Evolutionary conservation across 148 eudicot genomes (phyloP).

Genomic region (Camellia sinensis): DNA sequence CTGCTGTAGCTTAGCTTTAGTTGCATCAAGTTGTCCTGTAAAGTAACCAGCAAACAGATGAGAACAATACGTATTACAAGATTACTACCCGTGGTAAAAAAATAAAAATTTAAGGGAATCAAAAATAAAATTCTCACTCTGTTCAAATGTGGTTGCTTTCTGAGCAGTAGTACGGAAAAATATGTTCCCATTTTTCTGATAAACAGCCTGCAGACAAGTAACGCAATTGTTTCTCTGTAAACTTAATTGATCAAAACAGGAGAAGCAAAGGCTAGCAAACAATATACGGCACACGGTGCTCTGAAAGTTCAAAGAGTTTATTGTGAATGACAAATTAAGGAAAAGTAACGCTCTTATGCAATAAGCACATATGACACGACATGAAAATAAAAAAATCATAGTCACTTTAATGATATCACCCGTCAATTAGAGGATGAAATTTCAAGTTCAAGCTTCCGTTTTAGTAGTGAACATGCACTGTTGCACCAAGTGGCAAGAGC

Average conservation of each 20-base stretch:
- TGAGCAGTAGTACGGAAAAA: conserved; percentile 60
- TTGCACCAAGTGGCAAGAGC: too few species aligned
- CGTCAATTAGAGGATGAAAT: too few species aligned
- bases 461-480: too few species aligned
- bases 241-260: neutral
- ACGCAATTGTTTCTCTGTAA: too few species aligned
- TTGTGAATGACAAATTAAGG: too few species aligned
- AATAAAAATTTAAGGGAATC: neutral
- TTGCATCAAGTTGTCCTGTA: conserved; percentile 41
- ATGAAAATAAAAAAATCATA: too few species aligned
- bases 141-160: conserved; percentile 54
- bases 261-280: neutral
- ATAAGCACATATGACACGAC: too few species aligned
- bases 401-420: too few species aligned
- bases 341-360: too few species aligned
- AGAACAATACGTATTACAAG: neutral
- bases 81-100: neutral
- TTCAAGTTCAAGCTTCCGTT: too few species aligned
- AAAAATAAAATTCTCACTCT: conserved; percentile 40
- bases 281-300: too few species aligned
- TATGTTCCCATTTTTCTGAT: conserved; percentile 63
- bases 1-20: conserved; percentile 32
- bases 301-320: neutral
- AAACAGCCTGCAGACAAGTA: conserved; percentile 46
- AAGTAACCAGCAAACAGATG: conserved; percentile 3